These are phyloP conservation scores for Peziza echinospora DNA, from an alignment of 495 filamentous ascomycete genomes.

Conservation along the genomic window DNA sequence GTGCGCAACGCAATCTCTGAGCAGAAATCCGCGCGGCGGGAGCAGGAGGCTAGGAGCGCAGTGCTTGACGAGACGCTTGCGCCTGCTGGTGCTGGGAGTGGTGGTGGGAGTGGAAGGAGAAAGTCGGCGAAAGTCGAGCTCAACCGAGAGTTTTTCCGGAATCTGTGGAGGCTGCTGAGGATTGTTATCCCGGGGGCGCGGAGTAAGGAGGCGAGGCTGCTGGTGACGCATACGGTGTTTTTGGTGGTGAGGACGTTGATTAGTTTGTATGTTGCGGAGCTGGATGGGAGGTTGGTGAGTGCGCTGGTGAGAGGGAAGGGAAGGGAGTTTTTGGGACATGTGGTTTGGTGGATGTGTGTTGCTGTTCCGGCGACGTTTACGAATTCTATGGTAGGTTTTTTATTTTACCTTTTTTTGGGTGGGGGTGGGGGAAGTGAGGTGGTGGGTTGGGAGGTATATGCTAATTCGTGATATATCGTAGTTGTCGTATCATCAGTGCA, in stretches of 20 bases:
- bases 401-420: neutral
- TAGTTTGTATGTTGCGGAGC: conserved; percentile 84
- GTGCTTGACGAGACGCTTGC: conserved; percentile 19
- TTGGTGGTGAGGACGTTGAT: conserved; percentile 69
- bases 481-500: conserved; percentile 95
- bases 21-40: conserved; percentile 66
- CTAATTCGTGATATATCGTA: too few species aligned
- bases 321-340: conserved; percentile 65
- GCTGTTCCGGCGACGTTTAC: conserved; percentile 96
- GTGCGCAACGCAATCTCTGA: conserved; percentile 79
- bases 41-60: conserved; percentile 35
- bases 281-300: conserved; percentile 83
- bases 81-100: conserved; percentile 15
- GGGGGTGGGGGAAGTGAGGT: neutral
- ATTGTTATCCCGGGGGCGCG: conserved; percentile 80
- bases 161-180: conserved; percentile 51
- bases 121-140: conserved; percentile 72
- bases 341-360: conserved; percentile 98
- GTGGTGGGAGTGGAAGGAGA: conserved; percentile 20
- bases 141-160: conserved; percentile 86
- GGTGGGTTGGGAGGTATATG: neutral
- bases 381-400: conserved; percentile 71
- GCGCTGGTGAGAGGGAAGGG: conserved; percentile 77
- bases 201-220: conserved; percentile 66
- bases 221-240: conserved; percentile 67